A percentile compares a stretch with the other conserved stretches of the same genome.
Evolutionary conservation across 2,329 filamentous ascomycete species (phyloP).

Genomic region (Hymenoscyphus linearis): DNA sequence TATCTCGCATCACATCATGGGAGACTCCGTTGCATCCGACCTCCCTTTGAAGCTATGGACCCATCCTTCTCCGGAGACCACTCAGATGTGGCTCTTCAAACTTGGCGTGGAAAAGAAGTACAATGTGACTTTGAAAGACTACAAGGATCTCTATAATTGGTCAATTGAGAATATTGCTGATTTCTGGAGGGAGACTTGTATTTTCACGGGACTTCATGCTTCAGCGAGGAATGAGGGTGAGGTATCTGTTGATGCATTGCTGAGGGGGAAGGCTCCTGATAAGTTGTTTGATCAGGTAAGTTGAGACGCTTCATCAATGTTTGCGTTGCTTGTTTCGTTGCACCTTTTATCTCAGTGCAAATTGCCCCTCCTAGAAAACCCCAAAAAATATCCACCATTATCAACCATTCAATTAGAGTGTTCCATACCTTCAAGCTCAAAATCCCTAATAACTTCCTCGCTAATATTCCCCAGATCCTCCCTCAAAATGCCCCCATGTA

Average conservation of each 20-base stretch:
- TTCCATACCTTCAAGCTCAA: background rate
- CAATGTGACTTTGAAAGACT: slow-evolving; percentile 54
- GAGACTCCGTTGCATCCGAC: background rate
- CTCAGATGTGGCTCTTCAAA: slow-evolving; percentile 68
- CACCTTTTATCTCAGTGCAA: background rate
- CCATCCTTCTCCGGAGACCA: slow-evolving; percentile 60
- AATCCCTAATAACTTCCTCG: background rate
- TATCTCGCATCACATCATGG: background rate
- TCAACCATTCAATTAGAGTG: background rate
- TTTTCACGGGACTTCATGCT: slow-evolving; percentile 10
- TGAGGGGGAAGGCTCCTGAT: background rate
- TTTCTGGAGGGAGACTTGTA: slow-evolving; percentile 79
- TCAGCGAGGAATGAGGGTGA: background rate
- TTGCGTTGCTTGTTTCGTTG: background rate
- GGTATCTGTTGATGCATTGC: background rate
- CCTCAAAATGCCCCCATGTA: slow-evolving; percentile 67
- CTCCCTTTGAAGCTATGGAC: slow-evolving; percentile 57
- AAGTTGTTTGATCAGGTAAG: slow-evolving; percentile 8
- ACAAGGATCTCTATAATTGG: slow-evolving; percentile 74
- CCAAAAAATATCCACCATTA: no score
- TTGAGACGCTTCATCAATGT: background rate
- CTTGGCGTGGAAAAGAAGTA: slow-evolving; percentile 64
- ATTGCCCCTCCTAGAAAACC: background rate
- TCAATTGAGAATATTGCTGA: slow-evolving; percentile 69
- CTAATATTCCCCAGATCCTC: slow-evolving; percentile 52